These are phyloP conservation scores for Moricandia arvensis DNA, from an alignment of 345 rosid species.

Conservation along the genomic window DNA sequence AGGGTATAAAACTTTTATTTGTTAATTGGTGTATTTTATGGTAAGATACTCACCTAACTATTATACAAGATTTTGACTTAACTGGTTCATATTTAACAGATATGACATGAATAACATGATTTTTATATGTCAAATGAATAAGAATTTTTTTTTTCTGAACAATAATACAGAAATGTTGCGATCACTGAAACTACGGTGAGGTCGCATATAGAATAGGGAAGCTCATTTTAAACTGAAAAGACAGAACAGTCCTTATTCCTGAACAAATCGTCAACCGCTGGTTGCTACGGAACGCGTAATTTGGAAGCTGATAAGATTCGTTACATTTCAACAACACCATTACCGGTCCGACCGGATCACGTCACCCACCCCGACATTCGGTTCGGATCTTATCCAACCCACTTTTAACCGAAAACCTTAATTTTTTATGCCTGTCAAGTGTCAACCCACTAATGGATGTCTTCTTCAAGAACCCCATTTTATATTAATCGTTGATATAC, in stretches of 20 bases:
- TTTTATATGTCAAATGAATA: neutral
- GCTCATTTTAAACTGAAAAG: neutral
- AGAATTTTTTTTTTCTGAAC: neutral
- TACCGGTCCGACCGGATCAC: constrained; percentile 37
- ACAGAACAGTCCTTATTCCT: constrained; percentile 8
- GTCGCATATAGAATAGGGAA: neutral
- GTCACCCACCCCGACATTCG: constrained; percentile 35
- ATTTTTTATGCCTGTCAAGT: neutral
- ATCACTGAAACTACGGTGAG: neutral
- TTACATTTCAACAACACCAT: constrained; percentile 37
- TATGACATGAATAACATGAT: neutral
- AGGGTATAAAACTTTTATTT: neutral
- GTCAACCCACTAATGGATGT: neutral
- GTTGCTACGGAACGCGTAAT: constrained; percentile 34
- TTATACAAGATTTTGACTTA: constrained; percentile 9
- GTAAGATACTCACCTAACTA: constrained; percentile 9
- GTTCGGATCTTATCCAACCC: constrained; percentile 30
- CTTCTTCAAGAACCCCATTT: constrained; percentile 1
- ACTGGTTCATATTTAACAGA: neutral
- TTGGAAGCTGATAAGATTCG: constrained; percentile 35
- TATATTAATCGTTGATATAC: neutral
- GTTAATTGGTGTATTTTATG: neutral
- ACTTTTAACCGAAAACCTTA: neutral
- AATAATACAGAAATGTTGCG: neutral
- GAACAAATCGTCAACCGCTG: constrained; percentile 19